Evolutionary conservation across 805 yeast genomes (phyloP).

Genomic region (Ogataea philodendri): DNA sequence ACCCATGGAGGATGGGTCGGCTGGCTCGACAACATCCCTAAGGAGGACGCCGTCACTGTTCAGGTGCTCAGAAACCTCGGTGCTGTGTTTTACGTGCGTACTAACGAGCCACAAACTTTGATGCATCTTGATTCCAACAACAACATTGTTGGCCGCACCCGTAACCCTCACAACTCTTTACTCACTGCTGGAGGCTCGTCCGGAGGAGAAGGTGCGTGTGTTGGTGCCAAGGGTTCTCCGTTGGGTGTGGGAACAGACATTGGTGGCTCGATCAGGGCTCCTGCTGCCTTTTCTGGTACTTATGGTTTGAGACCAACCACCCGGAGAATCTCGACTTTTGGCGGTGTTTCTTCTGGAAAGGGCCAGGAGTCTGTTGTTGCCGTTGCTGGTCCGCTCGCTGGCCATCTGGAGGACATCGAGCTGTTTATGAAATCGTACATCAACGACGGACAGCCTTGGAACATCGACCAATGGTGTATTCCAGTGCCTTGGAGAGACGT

Average conservation of each 20-base stretch:
- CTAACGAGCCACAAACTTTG: slow-evolving; percentile 65
- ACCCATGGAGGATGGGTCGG: slow-evolving; percentile 63
- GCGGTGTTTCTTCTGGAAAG: slow-evolving; percentile 53
- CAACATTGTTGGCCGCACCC: slow-evolving; percentile 57
- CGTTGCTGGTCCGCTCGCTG: slow-evolving; percentile 67
- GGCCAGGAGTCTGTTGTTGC: slow-evolving; percentile 68
- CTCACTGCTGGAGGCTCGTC: slow-evolving; percentile 72
- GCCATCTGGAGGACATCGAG: slow-evolving; percentile 64
- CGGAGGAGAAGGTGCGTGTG: slow-evolving; percentile 68
- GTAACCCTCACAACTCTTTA: slow-evolving; percentile 55
- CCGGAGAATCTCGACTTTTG: slow-evolving; percentile 46
- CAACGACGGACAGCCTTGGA: slow-evolving; percentile 67
- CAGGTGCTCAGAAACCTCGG: slow-evolving; percentile 50
- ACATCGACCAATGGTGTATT: slow-evolving; percentile 41
- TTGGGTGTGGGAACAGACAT: slow-evolving; percentile 69
- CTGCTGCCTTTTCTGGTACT: slow-evolving; percentile 62
- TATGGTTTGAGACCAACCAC: slow-evolving; percentile 65
- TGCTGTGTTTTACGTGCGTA: slow-evolving; percentile 62
- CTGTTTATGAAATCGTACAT: slow-evolving; percentile 61
- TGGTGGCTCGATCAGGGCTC: slow-evolving; percentile 68
- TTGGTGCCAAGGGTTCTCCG: slow-evolving; percentile 57
- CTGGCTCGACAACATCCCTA: slow-evolving; percentile 45
- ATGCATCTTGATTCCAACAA: slow-evolving; percentile 68
- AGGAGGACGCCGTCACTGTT: slow-evolving; percentile 46
- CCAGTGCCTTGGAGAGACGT: slow-evolving; percentile 56